Evolutionary conservation across 2,329 filamentous ascomycete genomes (phyloP).

Genomic region (Pseudogymnoascus sp.): DNA sequence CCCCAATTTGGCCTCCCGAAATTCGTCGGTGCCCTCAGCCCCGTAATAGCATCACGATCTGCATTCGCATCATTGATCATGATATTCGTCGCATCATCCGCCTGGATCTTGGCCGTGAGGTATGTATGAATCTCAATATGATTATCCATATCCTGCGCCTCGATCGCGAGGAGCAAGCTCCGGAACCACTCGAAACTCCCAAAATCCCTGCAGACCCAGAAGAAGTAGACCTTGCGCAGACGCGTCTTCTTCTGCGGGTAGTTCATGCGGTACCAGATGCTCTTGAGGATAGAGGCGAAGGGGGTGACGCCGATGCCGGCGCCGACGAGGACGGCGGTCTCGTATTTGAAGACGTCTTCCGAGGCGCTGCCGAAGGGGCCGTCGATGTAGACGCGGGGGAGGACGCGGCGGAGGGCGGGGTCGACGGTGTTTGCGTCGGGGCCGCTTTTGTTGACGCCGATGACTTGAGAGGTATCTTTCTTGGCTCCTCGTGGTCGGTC

Average conservation of each 20-base stretch:
- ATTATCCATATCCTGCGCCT: conserved; percentile 75
- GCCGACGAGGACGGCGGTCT: conserved; percentile 69
- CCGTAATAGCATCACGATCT: conserved; percentile 77
- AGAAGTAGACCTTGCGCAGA: conserved; percentile 81
- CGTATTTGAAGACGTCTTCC: conserved; percentile 85
- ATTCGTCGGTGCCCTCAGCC: conserved; percentile 72
- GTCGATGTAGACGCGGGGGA: conserved; percentile 75
- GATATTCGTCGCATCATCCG: conserved; percentile 79
- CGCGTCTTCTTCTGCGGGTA: conserved; percentile 73
- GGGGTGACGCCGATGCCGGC: conserved; percentile 82
- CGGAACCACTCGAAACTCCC: conserved; percentile 87
- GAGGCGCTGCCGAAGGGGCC: conserved; percentile 81
- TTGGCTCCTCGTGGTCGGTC: conserved; percentile 44
- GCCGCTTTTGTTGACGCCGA: conserved; percentile 55
- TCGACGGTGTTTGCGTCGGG: conserved; percentile 46
- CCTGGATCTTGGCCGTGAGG: conserved; percentile 78
- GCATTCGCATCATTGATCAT: conserved; percentile 87
- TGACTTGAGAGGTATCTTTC: conserved; percentile 54
- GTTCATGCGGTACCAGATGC: conserved; percentile 90
- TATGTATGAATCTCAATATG: conserved; percentile 87
- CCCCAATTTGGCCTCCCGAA: conserved; percentile 86
- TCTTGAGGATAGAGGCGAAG: conserved; percentile 80
- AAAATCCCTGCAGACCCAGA: conserved; percentile 86
- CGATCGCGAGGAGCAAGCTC: conserved; percentile 73
- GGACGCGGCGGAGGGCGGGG: conserved; percentile 60